Evolutionary conservation across 495 filamentous ascomycete species (phyloP).

Genomic region (Penicillium malachiteum): DNA sequence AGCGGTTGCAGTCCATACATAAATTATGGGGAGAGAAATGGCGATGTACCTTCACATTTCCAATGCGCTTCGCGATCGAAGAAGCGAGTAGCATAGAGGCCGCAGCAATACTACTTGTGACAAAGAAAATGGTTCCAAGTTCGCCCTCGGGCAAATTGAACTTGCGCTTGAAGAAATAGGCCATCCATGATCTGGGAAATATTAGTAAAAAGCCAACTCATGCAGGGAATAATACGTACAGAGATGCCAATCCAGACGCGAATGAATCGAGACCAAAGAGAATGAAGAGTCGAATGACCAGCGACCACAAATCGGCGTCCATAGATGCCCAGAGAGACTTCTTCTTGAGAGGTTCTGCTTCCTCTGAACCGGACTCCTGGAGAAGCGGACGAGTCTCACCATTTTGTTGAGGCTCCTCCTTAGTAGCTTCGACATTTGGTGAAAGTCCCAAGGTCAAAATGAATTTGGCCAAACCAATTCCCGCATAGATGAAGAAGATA

Average conservation of each 20-base stretch:
- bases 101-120: constrained; percentile 63
- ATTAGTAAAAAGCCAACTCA: constrained; percentile 3
- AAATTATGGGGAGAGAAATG: not conserved
- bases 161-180: constrained; percentile 76
- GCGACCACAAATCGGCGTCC: constrained; percentile 53
- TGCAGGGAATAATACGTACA: constrained; percentile 41
- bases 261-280: constrained; percentile 77
- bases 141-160: constrained; percentile 66
- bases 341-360: constrained; percentile 19
- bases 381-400: constrained; percentile 50
- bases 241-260: constrained; percentile 72
- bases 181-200: constrained; percentile 59
- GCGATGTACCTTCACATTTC: constrained; percentile 60
- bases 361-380: constrained; percentile 22
- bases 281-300: constrained; percentile 70
- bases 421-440: constrained; percentile 56
- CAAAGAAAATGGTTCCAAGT: constrained; percentile 71
- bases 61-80: constrained; percentile 72
- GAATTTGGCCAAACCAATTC: constrained; percentile 66
- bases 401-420: constrained; percentile 21
- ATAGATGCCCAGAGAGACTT: constrained; percentile 48
- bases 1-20: not conserved
- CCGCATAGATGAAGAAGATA: constrained; percentile 70
- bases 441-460: constrained; percentile 59
- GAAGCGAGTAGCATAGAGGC: constrained; percentile 70